Percentiles rank a stretch among this genome's conserved stretches.
These are phyloP conservation scores for Jasminum sambac DNA, from an alignment of 257 asterid species.

Conservation along the genomic window DNA sequence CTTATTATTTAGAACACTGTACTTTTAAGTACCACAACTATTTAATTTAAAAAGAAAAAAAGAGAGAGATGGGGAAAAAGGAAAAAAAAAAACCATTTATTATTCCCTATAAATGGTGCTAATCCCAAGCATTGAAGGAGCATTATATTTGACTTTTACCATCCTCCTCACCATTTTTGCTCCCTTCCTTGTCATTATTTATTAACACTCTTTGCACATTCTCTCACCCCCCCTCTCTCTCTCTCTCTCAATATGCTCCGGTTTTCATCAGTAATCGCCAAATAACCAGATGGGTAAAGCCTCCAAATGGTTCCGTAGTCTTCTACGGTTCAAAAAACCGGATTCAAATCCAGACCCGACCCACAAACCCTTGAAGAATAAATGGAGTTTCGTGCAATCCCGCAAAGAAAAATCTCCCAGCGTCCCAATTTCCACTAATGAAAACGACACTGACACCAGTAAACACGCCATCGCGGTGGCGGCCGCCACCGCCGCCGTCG, in stretches of 20 bases:
- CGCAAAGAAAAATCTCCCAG: slow-evolving; percentile 27
- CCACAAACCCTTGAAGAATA: slow-evolving; percentile 50
- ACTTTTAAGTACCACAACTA: too few species aligned
- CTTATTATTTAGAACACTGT: too few species aligned
- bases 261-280: not conserved
- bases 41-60: too few species aligned
- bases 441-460: slow-evolving; percentile 38
- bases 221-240: not conserved
- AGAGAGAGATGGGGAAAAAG: too few species aligned
- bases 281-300: slow-evolving; percentile 71
- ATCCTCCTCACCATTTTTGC: not conserved
- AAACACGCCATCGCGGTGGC: slow-evolving; percentile 75
- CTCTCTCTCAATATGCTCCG: not conserved
- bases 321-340: slow-evolving; percentile 63
- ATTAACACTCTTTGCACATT: not conserved
- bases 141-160: not conserved
- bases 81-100: too few species aligned
- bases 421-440: slow-evolving; percentile 15
- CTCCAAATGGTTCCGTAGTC: slow-evolving; percentile 75
- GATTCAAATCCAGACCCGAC: slow-evolving; percentile 26
- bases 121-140: not conserved
- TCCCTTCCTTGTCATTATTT: not conserved
- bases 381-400: slow-evolving; percentile 62
- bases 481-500: slow-evolving; percentile 69
- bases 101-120: not conserved